Base-by-base conservation (phyloP, 345 rosid species). In the Aethionema arabicum region DNA sequence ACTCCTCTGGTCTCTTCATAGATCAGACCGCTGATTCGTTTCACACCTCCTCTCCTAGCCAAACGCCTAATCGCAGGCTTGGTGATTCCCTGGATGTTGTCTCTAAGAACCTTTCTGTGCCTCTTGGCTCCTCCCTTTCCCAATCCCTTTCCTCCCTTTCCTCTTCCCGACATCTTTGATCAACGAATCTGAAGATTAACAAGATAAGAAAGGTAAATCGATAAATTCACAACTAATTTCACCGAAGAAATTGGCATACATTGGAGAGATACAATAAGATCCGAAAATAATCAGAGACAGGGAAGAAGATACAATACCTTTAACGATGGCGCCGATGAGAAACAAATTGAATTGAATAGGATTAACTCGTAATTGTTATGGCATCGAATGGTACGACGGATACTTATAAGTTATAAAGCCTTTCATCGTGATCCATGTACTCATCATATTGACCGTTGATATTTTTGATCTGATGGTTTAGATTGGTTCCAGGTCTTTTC, bases 121-220 rank as follows among this genome's bases (percentile, higher is more conserved):
- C 27, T 21, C 27, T 21, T 21, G 27, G 27, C 27, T 21, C 27
- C 27, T 21, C 27, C 27, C 27, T 21, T 21, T 4, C 80, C 83
- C 56, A 79, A 48, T 0, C 83, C 80, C 69, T 79, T 79, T 7
- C 83, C 83, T 31, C 83, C 83, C 67, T 79, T 79, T 40, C 80
- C 83, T 50, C 80, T 72, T 0, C 83, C 83, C 2, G 80, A 76
- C 83, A 79, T 76, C 11, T 40, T 40, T 2, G n/a, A 9, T 40
- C n/a, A 40, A 21, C 27, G 27, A 21, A 21, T 21, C 27, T 21
- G 10, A 12, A 11, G 8, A 40, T 10, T 9, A 9, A 40, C n/a
- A n/a, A n/a, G n/a, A n/a, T n/a, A n/a, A n/a, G n/a, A n/a, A n/a
- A n/a, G n/a, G n/a, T n/a, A n/a, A n/a, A n/a, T n/a, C n/a, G n/a